A percentile compares a stretch with the other conserved stretches of the same genome.
Evolutionary conservation across 108 stramenopile genomes (phyloP).

Genomic region (Cyclotella distinguenda): DNA sequence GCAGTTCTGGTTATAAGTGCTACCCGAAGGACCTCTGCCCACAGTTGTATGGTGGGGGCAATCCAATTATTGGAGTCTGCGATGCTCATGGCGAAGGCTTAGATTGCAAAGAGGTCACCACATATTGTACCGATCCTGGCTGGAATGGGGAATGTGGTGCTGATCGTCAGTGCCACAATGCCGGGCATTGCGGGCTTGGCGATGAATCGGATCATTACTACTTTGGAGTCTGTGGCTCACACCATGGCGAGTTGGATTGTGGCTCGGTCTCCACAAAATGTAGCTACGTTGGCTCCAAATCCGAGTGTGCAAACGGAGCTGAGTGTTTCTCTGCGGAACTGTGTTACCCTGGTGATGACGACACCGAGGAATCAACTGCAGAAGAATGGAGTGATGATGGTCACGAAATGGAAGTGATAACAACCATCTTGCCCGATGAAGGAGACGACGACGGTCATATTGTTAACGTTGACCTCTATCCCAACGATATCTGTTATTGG

Average conservation of each 20-base stretch:
- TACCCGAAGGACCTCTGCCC: conserved; percentile 5
- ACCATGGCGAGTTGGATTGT: conserved; percentile 2
- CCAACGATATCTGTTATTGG: conserved; percentile 16
- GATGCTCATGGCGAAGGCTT: not conserved
- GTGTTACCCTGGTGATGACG: not conserved
- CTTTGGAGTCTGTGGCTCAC: not conserved
- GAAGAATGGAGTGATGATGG: conserved; percentile 9
- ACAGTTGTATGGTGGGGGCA: not conserved
- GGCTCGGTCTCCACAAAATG: conserved; percentile 5
- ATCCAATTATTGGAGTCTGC: not conserved
- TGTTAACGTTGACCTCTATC: not conserved
- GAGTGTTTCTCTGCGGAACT: not conserved
- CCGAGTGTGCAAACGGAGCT: conserved; percentile 11
- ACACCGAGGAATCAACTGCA: not conserved
- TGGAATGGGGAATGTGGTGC: conserved; percentile 2
- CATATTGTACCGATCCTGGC: conserved; percentile 6
- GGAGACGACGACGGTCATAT: not conserved
- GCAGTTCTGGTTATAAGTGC: not conserved
- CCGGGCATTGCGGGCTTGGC: not conserved
- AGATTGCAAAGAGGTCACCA: not conserved
- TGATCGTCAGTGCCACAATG: not conserved
- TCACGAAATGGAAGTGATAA: no score
- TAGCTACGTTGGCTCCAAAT: not conserved
- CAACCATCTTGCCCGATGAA: no score
- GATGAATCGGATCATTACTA: not conserved